Evolutionary conservation across 306 rosid species (phyloP), one percentile per base, ranked within the genome.

Genomic region (Erythrophleum fordii): DNA sequence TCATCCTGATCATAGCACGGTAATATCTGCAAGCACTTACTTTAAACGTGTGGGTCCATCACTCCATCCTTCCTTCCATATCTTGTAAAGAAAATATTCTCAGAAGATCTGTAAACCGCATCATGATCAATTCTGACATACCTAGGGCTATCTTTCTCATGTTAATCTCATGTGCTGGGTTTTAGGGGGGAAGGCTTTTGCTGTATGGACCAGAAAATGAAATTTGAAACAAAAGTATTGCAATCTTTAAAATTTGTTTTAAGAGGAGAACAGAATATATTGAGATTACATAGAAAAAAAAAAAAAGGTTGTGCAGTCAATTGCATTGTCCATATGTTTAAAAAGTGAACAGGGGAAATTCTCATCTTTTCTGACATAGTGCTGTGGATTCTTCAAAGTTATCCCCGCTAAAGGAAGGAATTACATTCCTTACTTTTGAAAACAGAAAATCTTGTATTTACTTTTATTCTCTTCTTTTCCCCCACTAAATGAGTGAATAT

Each of bases 381-480:
- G 86, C 79, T 71, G 70, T 42, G 60, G 90, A 92, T 87, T 91
- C 92, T 86, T 89, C 87, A 69, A 76, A 88, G 84, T 90, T 88
- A 83, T 85, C 83, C 85, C 39, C 34, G 77, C 85, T 73, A 90
- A 88, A 90, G 90, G 86, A 88, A 86, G 87, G 91, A 73, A 92
- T 90, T 80, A 60, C 83, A 92, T 91, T 92, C 98, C 88, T 76
- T 76, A 28, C 83, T 65, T 80, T 86, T 71, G 26, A 17, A 64
- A 34, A 18, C 12, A 3, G 35, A 35, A 64, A 18, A 34, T 72
- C 35, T 66, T 61, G 37, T 4, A 8, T 76, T 55, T 77, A 56
- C 51, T 70, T 87, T 78, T 78, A 81, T 89, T 92, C 88, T 56
- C 81, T 85, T 71, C 78, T 69, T 90, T 78, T 76, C 55, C 77